Base-by-base conservation (phyloP, 345 rosid species). In the Eucalyptus victrix region DNA sequence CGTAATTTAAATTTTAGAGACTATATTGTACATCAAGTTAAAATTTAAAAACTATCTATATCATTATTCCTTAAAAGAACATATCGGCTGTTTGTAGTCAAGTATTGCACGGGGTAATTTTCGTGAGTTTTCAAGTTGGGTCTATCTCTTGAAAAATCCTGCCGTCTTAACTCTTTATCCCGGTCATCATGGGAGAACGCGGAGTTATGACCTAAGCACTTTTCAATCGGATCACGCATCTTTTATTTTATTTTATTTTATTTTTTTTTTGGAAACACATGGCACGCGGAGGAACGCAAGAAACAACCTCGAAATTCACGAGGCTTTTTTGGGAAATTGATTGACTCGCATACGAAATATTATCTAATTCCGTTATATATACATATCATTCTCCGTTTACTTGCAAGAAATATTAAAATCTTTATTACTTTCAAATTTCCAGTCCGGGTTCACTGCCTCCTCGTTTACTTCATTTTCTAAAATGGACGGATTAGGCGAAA, bases 1-100 rank as follows among this genome's bases (percentile, higher is more conserved):
- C 1, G 0, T 23, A 9, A 24, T 56, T 24, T 24, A 24, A 56
- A 56, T 0, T 56, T 56, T 5, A 24, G 1, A 24, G 0, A 2
- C 1, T 23, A 56, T 0, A 56, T 24, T 56, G 0, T 0, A 5
- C 3, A 24, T 10, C 9, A 23, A 26, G 6, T 0, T 26, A 56
- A 56, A 56, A 56, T 24, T 56, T 26, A 10, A 1, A 56, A 56
- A 4, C 2, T 26, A 56, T 23, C 0, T 24, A 2, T 24, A 26
- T 24, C 13, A 24, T 56, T 56, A 56, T 54, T 23, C 60, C 60
- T 23, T 23, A 23, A 54, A 19, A 54, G 12, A 54, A 54, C 5
- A 9, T 21, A 10, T 69, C 4, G 12, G 45, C 26, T 5, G 12
- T 8, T 65, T n/a, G 76, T 69, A 17, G 80, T 17, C 80, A 9